phyloP scores from a whole-genome alignment of 805 yeast genomes.

The Barnettozyma populi region DNA sequence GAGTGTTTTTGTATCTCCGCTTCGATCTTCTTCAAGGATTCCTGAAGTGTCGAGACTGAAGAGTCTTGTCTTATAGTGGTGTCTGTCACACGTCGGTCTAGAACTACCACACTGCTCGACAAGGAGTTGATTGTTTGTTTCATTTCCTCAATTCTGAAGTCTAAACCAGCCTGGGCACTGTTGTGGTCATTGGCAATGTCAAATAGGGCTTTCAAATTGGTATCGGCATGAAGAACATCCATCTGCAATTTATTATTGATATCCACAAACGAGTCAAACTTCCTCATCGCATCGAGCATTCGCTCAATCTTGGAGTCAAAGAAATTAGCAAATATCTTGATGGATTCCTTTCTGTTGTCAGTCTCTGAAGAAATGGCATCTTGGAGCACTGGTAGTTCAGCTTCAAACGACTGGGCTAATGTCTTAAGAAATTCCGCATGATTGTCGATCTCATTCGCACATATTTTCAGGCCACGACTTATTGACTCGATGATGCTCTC shows the following conservation, averaged over 20 bases:
- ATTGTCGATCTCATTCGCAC: not conserved
- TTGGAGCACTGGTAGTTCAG: not conserved
- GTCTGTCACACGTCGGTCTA: not conserved
- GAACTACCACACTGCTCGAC: not conserved
- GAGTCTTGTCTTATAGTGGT: not conserved
- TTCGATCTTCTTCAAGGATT: not conserved
- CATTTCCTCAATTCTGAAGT: not conserved
- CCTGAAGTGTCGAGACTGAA: not conserved
- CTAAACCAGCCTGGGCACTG: not conserved
- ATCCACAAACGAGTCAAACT: not conserved
- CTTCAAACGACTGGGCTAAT: not conserved
- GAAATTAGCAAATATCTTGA: constrained; percentile 5
- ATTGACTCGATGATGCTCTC: not conserved
- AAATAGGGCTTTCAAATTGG: not conserved
- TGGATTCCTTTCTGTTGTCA: constrained; percentile 7
- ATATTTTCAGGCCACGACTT: not conserved
- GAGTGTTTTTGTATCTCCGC: not conserved
- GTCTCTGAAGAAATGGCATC: not conserved
- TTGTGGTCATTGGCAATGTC: constrained; percentile 1
- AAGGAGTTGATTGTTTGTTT: not conserved
- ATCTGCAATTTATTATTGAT: not conserved
- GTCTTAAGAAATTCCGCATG: not conserved
- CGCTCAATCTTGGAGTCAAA: constrained; percentile 7
- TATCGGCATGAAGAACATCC: not conserved
- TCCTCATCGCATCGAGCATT: not conserved